Base-by-base conservation (phyloP, 2,329 filamentous ascomycete genomes). In the Trichoderma sp. region DNA sequence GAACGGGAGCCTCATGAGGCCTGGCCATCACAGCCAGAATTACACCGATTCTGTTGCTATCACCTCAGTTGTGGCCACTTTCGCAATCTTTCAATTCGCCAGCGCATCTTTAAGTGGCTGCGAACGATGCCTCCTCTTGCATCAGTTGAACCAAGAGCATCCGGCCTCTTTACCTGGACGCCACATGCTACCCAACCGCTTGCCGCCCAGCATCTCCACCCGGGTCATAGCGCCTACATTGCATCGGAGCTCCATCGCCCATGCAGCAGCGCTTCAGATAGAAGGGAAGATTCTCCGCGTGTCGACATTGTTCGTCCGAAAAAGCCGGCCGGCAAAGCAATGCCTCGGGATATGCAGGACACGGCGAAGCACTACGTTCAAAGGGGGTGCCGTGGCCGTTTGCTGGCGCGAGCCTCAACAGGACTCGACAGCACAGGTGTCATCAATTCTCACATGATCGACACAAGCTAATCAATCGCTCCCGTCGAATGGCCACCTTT, bases 171-270 rank as follows among this genome's bases (percentile, higher is more conserved):
- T 34, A 34, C 34, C 10, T 39, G 10, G 34, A 39, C 34, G 34
- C 34, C 34, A 14, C 7, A 34, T 14, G 10, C 30, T 24, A 21
- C 52, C 39, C 58, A 52, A 52, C 58, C 48, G 48, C 41, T 52
- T 61, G 39, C 47, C 34, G 39, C 47, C 58, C 58, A 45, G 26
- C 19, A 55, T 63, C 59, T 63, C 59, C 59, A 63, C 59, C 21
- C 34, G 43, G 57, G 57, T 17, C 47, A 51, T 51, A 47, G 57
- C 57, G 41, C 59, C 48, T 43, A 62, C 59, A 54, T 54, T 34
- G 41, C 50, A 63, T 63, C 59, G 41, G 41, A 51, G 34, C 59
- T 63, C 26, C 59, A 63, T 63, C 50, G 45, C 50, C 28, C 59
- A 45, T 62, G 59, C 60, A 48, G 51, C 14, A 50, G 15, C 51